These are phyloP conservation scores for Trichoderma cornu-damae DNA, from an alignment of 2,329 filamentous ascomycete genomes.

Conservation along the genomic window DNA sequence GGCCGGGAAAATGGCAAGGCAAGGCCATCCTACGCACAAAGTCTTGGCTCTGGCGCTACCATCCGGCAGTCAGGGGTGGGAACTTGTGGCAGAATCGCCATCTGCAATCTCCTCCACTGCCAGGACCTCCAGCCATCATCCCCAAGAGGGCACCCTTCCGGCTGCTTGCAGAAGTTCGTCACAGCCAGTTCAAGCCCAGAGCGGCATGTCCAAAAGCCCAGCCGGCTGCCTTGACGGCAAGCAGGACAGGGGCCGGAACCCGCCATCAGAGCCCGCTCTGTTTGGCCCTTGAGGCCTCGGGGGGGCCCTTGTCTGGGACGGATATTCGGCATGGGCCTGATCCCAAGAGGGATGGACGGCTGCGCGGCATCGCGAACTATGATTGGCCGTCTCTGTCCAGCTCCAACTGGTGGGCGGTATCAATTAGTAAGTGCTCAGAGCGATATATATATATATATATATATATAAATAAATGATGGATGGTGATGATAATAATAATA, in stretches of 20 bases:
- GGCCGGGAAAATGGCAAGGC: not conserved
- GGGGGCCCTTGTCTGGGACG: not conserved
- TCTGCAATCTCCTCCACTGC: not conserved
- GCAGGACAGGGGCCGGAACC: not conserved
- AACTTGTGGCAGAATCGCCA: constrained; percentile 14
- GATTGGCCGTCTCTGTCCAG: too few species aligned
- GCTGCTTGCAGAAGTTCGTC: constrained; percentile 6
- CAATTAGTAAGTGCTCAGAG: too few species aligned
- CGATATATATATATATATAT: too few species aligned
- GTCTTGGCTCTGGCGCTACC: constrained; percentile 4
- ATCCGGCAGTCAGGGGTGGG: constrained; percentile 11
- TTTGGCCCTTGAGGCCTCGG: not conserved
- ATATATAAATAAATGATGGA: too few species aligned
- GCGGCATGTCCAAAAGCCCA: constrained; percentile 12
- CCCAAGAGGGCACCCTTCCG: not conserved
- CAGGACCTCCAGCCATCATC: not conserved
- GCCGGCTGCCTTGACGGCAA: not conserved
- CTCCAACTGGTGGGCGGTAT: too few species aligned
- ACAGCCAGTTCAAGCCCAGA: constrained; percentile 14
- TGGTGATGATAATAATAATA: too few species aligned
- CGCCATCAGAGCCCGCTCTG: not conserved
- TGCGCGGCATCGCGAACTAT: not conserved
- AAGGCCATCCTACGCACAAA: not conserved
- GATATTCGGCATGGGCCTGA: constrained; percentile 13
- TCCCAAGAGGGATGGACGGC: not conserved